Base-by-base conservation (phyloP, 495 filamentous ascomycete species). In the Apiosordaria backusii region DNA sequence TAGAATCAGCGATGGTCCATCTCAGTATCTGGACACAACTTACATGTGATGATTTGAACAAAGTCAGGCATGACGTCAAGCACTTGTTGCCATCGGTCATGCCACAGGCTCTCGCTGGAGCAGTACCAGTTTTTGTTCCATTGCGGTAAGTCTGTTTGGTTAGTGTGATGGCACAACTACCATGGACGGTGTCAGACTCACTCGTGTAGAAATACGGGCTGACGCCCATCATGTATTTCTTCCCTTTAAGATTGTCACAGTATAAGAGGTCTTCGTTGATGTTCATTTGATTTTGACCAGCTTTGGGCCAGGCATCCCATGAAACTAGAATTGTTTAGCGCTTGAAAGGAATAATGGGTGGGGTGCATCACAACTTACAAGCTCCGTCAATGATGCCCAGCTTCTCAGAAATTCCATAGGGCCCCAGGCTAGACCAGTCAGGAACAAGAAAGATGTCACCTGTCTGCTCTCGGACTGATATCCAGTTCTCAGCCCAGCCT, bases 221-320 rank as follows among this genome's bases (percentile, higher is more conserved):
- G 16, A 91, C 86, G 18, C 86, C 84, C 90, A 92, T 92, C 90
- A 93, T 92, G 76, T 87, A 93, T 5, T 86, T 79, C 74, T 90
- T 90, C 1, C 80, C 82, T 4, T 66, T 61, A 7, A 84, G 74
- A 19, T 75, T 76, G 10, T 78, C 72, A 50, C 80, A 78, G 76
- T 87, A 92, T 0, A 78, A 75, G 21, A 74, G 65, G 67, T 92
- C 90, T 25, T 80, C 80, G 19, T 75, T 74, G 1, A 79, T 80
- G 2, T 78, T 77, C 74, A 87, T 89, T 35, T 82, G 78, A 1
- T 77, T 72, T 2, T 84, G 78, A 19, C 87, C 85, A 4, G 83
- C 77, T 6, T 79, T 74, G 0, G 90, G 88, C 91, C 91, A 94
- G 3, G 89, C 88, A 68, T 87, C 86, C 90, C 91, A 92, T 50